Evolutionary conservation across 2,329 filamentous ascomycete genomes (phyloP).

Genomic region (Aureobasidium sp.): DNA sequence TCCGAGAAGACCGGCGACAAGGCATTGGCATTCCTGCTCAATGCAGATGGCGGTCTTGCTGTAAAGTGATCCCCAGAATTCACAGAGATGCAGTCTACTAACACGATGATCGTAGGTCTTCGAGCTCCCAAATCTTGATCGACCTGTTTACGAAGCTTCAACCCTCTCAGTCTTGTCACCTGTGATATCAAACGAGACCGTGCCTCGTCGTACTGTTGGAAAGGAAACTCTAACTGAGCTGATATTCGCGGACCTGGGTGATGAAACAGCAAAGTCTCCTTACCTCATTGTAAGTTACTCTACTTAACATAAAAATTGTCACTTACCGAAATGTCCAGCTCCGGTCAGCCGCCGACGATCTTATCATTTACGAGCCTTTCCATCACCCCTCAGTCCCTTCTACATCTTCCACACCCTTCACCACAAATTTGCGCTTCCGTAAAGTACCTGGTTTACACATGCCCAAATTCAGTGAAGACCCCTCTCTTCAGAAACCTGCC

Average conservation of each 20-base stretch:
- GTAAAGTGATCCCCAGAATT: no score
- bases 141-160: constrained; percentile 66
- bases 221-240: constrained; percentile 73
- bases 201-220: constrained; percentile 60
- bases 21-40: constrained; percentile 70
- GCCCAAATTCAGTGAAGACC: constrained; percentile 50
- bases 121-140: constrained; percentile 63
- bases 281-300: constrained; percentile 67
- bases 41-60: constrained; percentile 63
- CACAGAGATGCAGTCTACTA: neutral
- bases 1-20: constrained; percentile 49
- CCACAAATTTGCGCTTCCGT: constrained; percentile 61
- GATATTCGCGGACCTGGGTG: constrained; percentile 76
- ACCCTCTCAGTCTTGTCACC: constrained; percentile 72
- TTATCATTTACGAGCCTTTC: constrained; percentile 82
- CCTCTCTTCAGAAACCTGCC: constrained; percentile 41
- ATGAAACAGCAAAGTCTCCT: constrained; percentile 60
- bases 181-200: constrained; percentile 64
- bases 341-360: constrained; percentile 71
- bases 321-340: constrained; percentile 44
- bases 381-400: constrained; percentile 38
- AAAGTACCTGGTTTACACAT: constrained; percentile 65
- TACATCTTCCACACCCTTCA: constrained; percentile 38
- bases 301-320: no score
- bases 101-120: constrained; percentile 53